Percentiles rank a stretch among this genome's conserved stretches.
These are phyloP conservation scores for Chrysoporthe cubensis DNA, from an alignment of 2,329 filamentous ascomycete species.

Conservation along the genomic window DNA sequence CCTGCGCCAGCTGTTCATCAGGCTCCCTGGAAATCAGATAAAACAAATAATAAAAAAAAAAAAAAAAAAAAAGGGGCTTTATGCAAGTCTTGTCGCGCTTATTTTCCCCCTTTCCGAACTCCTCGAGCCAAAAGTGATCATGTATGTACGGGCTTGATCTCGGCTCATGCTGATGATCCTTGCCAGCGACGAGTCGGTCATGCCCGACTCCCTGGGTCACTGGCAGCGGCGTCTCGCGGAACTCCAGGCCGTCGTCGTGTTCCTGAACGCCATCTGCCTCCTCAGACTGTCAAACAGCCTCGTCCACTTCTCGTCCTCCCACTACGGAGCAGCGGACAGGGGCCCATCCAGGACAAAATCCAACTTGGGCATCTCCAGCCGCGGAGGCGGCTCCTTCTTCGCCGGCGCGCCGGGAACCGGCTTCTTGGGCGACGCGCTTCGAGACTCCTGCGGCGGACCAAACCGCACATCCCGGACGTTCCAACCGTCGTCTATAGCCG, in stretches of 20 bases:
- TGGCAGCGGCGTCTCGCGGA: not conserved
- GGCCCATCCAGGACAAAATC: conserved; percentile 49
- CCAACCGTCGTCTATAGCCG: conserved; percentile 87
- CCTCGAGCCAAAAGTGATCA: conserved; percentile 1
- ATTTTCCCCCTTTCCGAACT: conserved; percentile 17
- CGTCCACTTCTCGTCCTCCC: conserved; percentile 36
- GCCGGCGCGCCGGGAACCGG: conserved; percentile 40
- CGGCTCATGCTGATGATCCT: not conserved
- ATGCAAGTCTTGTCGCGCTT: conserved; percentile 14
- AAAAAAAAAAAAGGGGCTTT: not conserved
- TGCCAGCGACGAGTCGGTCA: too few relatives aligned
- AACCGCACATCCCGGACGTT: conserved; percentile 79
- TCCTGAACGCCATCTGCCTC: not conserved
- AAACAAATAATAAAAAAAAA: not conserved
- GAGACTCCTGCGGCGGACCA: conserved; percentile 57
- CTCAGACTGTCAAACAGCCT: conserved; percentile 34
- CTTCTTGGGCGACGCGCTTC: conserved; percentile 47
- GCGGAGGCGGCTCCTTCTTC: conserved; percentile 60
- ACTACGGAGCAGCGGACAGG: conserved; percentile 29
- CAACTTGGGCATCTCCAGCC: conserved; percentile 63
- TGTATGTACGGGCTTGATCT: not conserved
- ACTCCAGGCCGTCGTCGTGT: not conserved
- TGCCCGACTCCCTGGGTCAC: not conserved
- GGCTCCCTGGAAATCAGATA: not conserved
- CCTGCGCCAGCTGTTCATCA: conserved; percentile 4